Evolutionary conservation across 345 rosid species (phyloP), one percentile per base, ranked within the genome.

Genomic region (Eutrema heterophyllum): DNA sequence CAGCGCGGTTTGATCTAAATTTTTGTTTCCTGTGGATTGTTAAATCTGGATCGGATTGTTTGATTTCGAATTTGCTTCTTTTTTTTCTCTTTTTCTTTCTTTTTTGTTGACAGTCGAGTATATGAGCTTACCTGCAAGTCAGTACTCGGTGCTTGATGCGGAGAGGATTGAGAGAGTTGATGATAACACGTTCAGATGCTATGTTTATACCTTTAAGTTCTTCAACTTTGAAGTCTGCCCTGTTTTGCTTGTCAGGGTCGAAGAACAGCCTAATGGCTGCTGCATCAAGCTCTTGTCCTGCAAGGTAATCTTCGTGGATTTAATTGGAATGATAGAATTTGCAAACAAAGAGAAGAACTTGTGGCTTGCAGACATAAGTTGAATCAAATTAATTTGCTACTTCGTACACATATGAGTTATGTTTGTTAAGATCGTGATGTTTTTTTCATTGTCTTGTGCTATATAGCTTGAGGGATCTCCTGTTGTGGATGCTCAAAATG

Each of bases 91-190:
- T 58, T 65, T 12, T 0, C 15, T 26, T 29, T 27, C 27, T 44
- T 79, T 72, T 33, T n/a, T 7, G 1, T 14, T 59, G 11, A 45
- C 81, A 94, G 97, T 72, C 67, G 96, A 91, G 79, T 91, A 94
- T 76, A 94, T 91, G 96, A 89, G 96, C 82, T 84, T 91, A 86
- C 98, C 97, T 8, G 96, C 97, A 29, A 91, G 98, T 79, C 97
- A 91, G 66, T 94, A 89, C 90, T 94, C 98, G 35, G 97, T 94
- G 77, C 79, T 94, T 84, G 98, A 94, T 61, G 98, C 97, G 3
- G 96, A 94, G 86, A 91, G 97, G 86, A 91, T 94, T 40, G 96
- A 91, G 88, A 87, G 97, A 64, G 84, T 94, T 41, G 96, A 94
- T 69, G 97, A 88, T 51, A 87, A 77, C 80, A 87, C 96, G 16